Percentiles rank a stretch among this genome's conserved stretches.
These are phyloP conservation scores for Neofusicoccum laricinum DNA, from an alignment of 2,329 filamentous ascomycete genomes.

Conservation along the genomic window DNA sequence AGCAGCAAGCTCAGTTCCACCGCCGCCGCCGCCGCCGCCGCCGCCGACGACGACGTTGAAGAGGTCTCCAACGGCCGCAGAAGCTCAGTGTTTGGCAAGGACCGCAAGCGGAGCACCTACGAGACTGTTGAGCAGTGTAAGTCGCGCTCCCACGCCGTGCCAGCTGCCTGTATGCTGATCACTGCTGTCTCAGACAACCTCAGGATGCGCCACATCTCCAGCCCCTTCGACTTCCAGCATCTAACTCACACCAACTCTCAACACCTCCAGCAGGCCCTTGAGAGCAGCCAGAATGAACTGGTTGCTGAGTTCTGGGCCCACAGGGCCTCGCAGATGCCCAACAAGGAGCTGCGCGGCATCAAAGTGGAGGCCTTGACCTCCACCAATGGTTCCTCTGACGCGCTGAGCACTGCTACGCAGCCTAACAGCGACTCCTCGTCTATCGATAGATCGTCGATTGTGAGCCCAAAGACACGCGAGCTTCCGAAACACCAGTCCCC, in stretches of 20 bases:
- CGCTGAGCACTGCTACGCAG: not conserved
- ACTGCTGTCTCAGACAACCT: slow-evolving; percentile 13
- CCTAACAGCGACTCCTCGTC: not conserved
- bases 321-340: slow-evolving; percentile 51
- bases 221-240: slow-evolving; percentile 64
- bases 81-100: slow-evolving; percentile 35
- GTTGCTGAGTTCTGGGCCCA: slow-evolving; percentile 54
- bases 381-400: slow-evolving; percentile 19
- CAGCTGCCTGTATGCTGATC: slow-evolving; percentile 16
- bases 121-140: slow-evolving; percentile 26
- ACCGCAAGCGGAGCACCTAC: slow-evolving; percentile 25
- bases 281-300: slow-evolving; percentile 50
- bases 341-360: slow-evolving; percentile 51
- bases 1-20: slow-evolving; percentile 31
- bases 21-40: slow-evolving; percentile 17
- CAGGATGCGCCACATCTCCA: slow-evolving; percentile 49
- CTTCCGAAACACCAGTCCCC: slow-evolving; percentile 1
- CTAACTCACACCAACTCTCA: slow-evolving; percentile 57
- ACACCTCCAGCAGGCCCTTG: slow-evolving; percentile 53
- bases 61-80: slow-evolving; percentile 27
- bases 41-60: slow-evolving; percentile 24
- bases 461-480: slow-evolving; percentile 23
- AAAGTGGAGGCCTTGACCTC: slow-evolving; percentile 46
- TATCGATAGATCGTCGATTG: not conserved
- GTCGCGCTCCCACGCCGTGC: slow-evolving; percentile 16